phyloP scores from a whole-genome alignment of 1,284 basidiomycete genomes.

The Flammula alnicola region DNA sequence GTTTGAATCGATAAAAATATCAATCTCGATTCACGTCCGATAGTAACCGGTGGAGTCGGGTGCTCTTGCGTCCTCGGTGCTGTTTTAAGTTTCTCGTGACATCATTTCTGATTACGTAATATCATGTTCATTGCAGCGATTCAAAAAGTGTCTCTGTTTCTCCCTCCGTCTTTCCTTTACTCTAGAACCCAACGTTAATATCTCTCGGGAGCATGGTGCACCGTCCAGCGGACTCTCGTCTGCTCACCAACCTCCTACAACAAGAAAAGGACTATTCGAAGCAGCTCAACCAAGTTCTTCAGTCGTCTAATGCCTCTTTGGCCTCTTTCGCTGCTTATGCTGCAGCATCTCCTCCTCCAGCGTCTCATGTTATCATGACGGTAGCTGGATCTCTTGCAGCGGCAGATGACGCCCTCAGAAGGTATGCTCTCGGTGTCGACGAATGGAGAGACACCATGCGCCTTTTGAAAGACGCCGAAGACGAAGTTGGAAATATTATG shows the following conservation, averaged over 20 bases:
- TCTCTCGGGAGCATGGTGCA: constrained; percentile 59
- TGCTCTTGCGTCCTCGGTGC: too few relatives aligned
- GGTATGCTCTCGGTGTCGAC: constrained; percentile 64
- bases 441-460: constrained; percentile 67
- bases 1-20: too few relatives aligned
- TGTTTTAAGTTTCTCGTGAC: too few relatives aligned
- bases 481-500: constrained; percentile 68
- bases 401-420: constrained; percentile 69
- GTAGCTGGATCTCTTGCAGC: constrained; percentile 62
- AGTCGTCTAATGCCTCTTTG: constrained; percentile 62
- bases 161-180: neutral
- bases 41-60: too few relatives aligned
- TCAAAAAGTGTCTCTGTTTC: constrained; percentile 2
- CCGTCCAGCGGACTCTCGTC: constrained; percentile 70
- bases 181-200: neutral
- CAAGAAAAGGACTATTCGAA: constrained; percentile 76
- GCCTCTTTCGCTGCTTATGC: constrained; percentile 76
- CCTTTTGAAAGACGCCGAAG: constrained; percentile 65
- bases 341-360: constrained; percentile 60
- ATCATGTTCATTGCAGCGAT: too few relatives aligned
- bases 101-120: too few relatives aligned
- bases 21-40: too few relatives aligned
- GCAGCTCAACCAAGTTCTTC: constrained; percentile 58
- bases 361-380: constrained; percentile 59
- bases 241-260: constrained; percentile 66